These are phyloP conservation scores for Cladosporium sphaerospermum DNA, from an alignment of 2,329 filamentous ascomycete species.

Conservation along the genomic window DNA sequence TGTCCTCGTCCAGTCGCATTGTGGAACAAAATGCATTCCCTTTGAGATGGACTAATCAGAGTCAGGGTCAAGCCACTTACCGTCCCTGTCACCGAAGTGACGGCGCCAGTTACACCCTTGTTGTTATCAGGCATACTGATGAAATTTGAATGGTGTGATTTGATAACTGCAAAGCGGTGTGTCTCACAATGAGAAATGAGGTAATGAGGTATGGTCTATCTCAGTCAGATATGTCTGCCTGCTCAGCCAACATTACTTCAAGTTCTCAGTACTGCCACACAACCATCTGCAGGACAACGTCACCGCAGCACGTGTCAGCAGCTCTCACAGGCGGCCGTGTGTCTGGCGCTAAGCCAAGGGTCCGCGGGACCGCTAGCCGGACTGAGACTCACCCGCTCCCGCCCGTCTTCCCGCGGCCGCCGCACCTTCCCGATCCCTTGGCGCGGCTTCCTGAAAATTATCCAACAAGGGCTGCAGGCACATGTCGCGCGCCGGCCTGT, in stretches of 20 bases:
- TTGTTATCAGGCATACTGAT: conserved; percentile 23
- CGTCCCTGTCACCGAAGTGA: conserved; percentile 51
- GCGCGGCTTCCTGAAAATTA: background rate
- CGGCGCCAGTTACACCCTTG: conserved; percentile 44
- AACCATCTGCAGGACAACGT: background rate
- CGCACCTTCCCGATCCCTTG: background rate
- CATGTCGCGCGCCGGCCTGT: conserved; percentile 4
- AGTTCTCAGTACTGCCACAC: no score
- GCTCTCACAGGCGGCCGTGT: background rate
- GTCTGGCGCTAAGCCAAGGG: no score
- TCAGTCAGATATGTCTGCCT: background rate
- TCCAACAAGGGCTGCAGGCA: background rate
- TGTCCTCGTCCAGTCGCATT: background rate
- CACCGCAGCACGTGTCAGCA: conserved; percentile 2
- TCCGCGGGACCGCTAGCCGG: no score
- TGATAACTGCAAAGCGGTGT: background rate
- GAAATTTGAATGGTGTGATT: background rate
- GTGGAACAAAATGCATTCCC: no score
- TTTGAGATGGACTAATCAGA: no score
- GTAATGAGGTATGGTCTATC: background rate
- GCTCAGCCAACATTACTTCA: background rate
- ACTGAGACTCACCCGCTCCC: no score
- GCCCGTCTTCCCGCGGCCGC: no score
- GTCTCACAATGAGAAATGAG: background rate
- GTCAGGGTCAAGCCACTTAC: conserved; percentile 22